Percentiles rank a stretch among this genome's conserved stretches.
Conservation (phyloP, 495 filamentous ascomycete genomes). For the Trichocladium antarcticum region DNA sequence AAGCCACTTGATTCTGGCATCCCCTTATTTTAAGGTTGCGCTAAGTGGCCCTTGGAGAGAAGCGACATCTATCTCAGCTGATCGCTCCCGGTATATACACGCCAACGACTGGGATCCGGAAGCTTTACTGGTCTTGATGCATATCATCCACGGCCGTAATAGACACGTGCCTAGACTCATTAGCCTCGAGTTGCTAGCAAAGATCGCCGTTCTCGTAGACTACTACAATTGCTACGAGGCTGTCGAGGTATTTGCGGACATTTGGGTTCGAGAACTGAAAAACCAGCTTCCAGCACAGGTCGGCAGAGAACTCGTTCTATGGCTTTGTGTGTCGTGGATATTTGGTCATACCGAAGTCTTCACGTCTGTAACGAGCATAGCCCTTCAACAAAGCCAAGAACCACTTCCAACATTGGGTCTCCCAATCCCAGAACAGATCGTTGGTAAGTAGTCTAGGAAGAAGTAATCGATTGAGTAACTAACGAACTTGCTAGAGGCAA, state of each 20-base stretch:
- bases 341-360: neutral
- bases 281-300: slow-evolving; percentile 8
- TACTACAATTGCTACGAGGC: slow-evolving; percentile 36
- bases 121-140: neutral
- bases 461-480: neutral
- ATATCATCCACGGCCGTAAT: neutral
- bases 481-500: neutral
- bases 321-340: slow-evolving; percentile 9
- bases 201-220: slow-evolving; percentile 39
- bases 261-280: slow-evolving; percentile 28
- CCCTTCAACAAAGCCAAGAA: slow-evolving; percentile 3
- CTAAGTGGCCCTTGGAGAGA: neutral
- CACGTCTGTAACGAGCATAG: neutral
- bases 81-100: neutral
- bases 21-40: neutral
- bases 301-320: slow-evolving; percentile 19
- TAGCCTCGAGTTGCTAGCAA: slow-evolving; percentile 32
- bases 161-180: slow-evolving; percentile 9
- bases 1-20: neutral
- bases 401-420: slow-evolving; percentile 6
- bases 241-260: slow-evolving; percentile 23
- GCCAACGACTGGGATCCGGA: neutral
- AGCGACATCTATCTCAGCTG: neutral
- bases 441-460: neutral
- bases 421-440: slow-evolving; percentile 4